These are phyloP conservation scores for Fusarium sp. DNA, from an alignment of 2,329 filamentous ascomycete species.

Conservation along the genomic window DNA sequence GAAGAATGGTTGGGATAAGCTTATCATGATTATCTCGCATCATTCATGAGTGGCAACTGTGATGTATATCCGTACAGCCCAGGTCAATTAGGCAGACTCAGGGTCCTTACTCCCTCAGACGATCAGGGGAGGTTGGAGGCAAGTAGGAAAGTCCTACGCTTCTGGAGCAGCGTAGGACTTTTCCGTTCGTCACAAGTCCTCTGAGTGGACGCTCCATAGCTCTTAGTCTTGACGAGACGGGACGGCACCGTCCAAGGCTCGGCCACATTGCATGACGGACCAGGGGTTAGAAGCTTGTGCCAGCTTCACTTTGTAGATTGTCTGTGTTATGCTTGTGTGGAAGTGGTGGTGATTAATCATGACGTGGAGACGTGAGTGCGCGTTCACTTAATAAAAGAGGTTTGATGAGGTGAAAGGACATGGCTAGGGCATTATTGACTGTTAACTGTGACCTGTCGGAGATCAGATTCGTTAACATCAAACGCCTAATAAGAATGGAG, in stretches of 20 bases:
- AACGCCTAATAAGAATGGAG: slow-evolving; percentile 38
- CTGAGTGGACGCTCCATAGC: slow-evolving; percentile 25
- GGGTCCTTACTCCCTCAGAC: slow-evolving; percentile 15
- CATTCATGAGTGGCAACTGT: slow-evolving; percentile 8
- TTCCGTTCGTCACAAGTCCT: slow-evolving; percentile 16
- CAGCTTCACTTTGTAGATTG: slow-evolving; percentile 35
- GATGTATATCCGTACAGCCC: slow-evolving; percentile 9
- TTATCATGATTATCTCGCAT: slow-evolving; percentile 8
- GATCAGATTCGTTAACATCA: slow-evolving; percentile 41
- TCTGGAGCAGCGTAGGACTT: slow-evolving; percentile 39
- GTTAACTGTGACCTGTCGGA: slow-evolving; percentile 7
- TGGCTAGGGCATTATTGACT: slow-evolving; percentile 8
- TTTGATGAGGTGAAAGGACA: not conserved
- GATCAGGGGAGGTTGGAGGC: slow-evolving; percentile 20
- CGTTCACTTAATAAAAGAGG: not conserved
- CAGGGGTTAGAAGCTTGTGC: slow-evolving; percentile 45
- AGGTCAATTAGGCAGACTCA: slow-evolving; percentile 16
- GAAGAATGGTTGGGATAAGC: not conserved
- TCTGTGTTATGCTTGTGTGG: not conserved
- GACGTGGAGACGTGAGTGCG: slow-evolving; percentile 10
- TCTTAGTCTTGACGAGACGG: slow-evolving; percentile 32
- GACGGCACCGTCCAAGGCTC: slow-evolving; percentile 34
- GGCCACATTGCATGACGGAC: slow-evolving; percentile 44
- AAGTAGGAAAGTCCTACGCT: slow-evolving; percentile 32
- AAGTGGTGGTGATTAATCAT: slow-evolving; percentile 24